Evolutionary conservation across 768 basidiomycete species (phyloP).

Genomic region (Podaxis rugospora): DNA sequence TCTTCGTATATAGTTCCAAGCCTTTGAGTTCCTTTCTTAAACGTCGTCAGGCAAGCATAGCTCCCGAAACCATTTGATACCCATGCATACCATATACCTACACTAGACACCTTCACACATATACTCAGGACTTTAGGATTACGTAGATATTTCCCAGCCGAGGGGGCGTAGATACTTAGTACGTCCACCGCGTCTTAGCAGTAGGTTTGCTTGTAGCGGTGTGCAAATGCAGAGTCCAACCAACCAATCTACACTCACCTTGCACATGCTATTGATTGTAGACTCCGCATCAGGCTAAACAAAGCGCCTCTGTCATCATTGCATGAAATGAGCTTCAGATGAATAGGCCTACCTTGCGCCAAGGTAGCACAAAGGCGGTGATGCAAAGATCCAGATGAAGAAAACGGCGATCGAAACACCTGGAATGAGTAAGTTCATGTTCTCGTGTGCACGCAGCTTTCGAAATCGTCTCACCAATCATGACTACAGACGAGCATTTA

Average conservation of each 20-base stretch:
- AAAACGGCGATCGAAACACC: neutral
- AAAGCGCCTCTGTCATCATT: neutral
- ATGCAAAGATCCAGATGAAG: neutral
- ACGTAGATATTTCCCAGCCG: too few species aligned
- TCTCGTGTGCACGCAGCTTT: neutral
- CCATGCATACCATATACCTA: too few species aligned
- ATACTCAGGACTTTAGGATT: too few species aligned
- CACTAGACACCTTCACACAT: too few species aligned
- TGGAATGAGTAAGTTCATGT: neutral
- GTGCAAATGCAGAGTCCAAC: too few species aligned
- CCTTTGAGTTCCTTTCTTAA: too few species aligned
- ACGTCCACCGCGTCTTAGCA: too few species aligned
- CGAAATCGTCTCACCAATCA: neutral
- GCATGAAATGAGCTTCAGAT: neutral
- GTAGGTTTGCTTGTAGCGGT: too few species aligned
- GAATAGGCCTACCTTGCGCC: neutral
- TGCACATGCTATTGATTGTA: conserved; percentile 1
- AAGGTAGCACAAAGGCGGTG: neutral
- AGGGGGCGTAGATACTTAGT: too few species aligned
- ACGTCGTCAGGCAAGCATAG: too few species aligned
- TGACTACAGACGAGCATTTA: neutral
- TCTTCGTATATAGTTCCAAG: too few species aligned
- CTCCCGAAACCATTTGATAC: too few species aligned
- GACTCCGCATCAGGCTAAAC: neutral
- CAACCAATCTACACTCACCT: neutral